These are phyloP conservation scores for Exophiala aquamarina DNA, from an alignment of 2,329 filamentous ascomycete species.

Conservation along the genomic window DNA sequence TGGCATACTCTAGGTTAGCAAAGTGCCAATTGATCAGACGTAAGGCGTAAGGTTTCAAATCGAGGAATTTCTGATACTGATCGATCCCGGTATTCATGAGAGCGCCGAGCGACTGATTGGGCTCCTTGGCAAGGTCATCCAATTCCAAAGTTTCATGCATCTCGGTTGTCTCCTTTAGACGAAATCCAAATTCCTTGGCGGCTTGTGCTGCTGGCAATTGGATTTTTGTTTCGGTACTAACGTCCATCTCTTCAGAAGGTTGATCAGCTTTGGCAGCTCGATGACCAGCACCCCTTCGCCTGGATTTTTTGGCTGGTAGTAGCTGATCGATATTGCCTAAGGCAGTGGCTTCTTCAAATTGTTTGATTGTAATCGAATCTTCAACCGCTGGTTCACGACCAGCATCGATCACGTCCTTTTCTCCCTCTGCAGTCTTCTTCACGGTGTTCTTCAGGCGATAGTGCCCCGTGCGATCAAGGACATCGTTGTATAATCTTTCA, in stretches of 20 bases:
- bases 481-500: constrained; percentile 92
- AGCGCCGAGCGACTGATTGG: constrained; percentile 76
- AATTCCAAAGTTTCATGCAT: constrained; percentile 70
- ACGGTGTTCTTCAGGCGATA: constrained; percentile 78
- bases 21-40: constrained; percentile 96
- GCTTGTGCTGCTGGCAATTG: constrained; percentile 75
- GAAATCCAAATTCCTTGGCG: constrained; percentile 80
- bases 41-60: constrained; percentile 82
- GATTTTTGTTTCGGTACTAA: constrained; percentile 70
- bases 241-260: constrained; percentile 65
- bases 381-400: constrained; percentile 78
- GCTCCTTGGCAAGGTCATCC: constrained; percentile 60
- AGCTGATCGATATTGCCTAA: constrained; percentile 52
- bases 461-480: constrained; percentile 84
- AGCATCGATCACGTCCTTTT: constrained; percentile 76
- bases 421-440: constrained; percentile 74
- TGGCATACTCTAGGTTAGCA: constrained; percentile 96
- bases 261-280: constrained; percentile 54
- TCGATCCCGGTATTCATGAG: constrained; percentile 88
- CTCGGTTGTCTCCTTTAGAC: constrained; percentile 63
- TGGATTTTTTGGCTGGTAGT: constrained; percentile 43
- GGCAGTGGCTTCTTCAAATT: constrained; percentile 69
- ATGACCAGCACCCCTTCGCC: constrained; percentile 44
- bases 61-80: constrained; percentile 81
- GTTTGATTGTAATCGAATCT: constrained; percentile 68